Evolutionary conservation across 805 yeast genomes (phyloP), one percentile per base, ranked within the genome.

Genomic region (Kodamaea leandrae): DNA sequence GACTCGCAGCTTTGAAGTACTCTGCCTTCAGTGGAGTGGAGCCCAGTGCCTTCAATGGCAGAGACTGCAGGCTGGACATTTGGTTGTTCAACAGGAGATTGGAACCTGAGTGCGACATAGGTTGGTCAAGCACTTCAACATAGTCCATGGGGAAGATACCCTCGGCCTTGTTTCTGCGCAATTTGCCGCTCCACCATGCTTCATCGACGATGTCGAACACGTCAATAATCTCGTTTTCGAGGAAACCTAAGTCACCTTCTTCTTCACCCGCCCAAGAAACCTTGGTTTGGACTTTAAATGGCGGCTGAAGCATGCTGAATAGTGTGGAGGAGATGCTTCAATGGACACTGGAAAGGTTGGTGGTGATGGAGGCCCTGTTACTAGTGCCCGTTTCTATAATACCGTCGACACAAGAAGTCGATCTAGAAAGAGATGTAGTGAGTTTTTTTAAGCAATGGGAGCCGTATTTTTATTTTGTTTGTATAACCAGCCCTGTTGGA

Each of bases 201-300:
- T 95, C 96, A 56, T 93, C 95, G 3, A 91, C 86, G 8, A 79
- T 66, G 44, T 80, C 72, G 39, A 81, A 76, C 4, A 93, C 95
- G 47, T 88, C 96, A 51, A 93, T 86, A 37, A 86, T 68, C 57
- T 93, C 98, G 37, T 95, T 96, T 64, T 93, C 98, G 15, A 90
- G 75, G 58, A 93, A 93, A 1, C 98, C 98, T 32, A 93, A 71
- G 57, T 93, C 97, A 34, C 86, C 84, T 41, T 82, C 86, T 53
- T 85, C 80, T 54, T 88, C 89, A 12, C 96, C 98, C 15, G 96
- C 82, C 96, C 96, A 90, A 17, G 96, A 87, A 57, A 86, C 91
- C 28, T 77, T 76, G 7, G 99, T 93, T 55, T 77, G 78, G 23
- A 83, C 95, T 55, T 74, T 73, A 61, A 86, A 86, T 3, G 95